Base-by-base conservation (phyloP, 495 filamentous ascomycete species). In the Lichina pygmaea region DNA sequence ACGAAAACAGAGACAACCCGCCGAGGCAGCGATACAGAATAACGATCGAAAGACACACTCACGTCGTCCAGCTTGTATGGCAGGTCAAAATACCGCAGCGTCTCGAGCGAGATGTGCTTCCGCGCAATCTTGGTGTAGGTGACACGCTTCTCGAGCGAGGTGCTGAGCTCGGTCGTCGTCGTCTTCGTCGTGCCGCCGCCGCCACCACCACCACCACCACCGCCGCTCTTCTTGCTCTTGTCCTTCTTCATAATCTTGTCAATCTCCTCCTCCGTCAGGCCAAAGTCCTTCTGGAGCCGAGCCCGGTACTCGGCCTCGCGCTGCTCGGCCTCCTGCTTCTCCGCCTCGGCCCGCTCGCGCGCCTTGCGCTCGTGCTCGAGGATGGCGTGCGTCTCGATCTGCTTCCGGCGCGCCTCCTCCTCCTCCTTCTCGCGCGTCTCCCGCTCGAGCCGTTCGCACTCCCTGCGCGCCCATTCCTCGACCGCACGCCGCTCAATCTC, bases 61-160 rank as follows among this genome's bases (percentile, higher is more conserved):
- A 52, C 49, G 17, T 55, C 42, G 46, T 73, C 70, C 31, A 62
- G 58, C 49, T 69, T 62, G 44, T 60, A 73, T 13, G 70, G 65
- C 16, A 73, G 64, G 49, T 62, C 59, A 48, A 62, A 69, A 16
- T 48, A 51, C 33, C 58, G 52, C 37, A 73, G 50, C 8, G 70
- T 73, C 53, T 70, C 66, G 46, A 73, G 59, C 24, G 70, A 71
- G 17, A 73, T 57, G 54, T 73, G 63, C 42, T 58, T 58, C 39
- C 69, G 58, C 0, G 68, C 60, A 67, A 73, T 71, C 48, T 67
- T 63, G 7, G 68, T 72, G 52, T 69, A 73, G 0, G 67, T 67
- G 36, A 32, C 41, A 12, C 36, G 36, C 13, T 39, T 39, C 1
- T 39, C 36, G 36, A 39, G 13, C 36, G 36, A 1, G 10, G 36